phyloP scores from a whole-genome alignment of 495 filamentous ascomycete species.

The Aspergillus bridgeri region DNA sequence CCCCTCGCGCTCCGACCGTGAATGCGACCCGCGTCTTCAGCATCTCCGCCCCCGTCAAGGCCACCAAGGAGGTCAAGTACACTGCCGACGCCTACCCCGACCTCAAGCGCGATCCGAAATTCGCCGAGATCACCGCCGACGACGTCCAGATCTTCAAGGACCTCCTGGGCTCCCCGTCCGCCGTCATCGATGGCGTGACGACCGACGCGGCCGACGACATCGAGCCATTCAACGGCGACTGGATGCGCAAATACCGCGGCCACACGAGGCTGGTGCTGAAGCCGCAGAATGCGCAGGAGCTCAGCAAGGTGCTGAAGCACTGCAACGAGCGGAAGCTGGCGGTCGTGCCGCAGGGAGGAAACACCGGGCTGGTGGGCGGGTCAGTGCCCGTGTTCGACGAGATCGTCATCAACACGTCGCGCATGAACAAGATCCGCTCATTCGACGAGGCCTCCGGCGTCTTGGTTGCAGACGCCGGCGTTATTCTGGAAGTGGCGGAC shows the following conservation, averaged over 20 bases:
- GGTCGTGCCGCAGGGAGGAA: slow-evolving; percentile 96
- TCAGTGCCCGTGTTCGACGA: slow-evolving; percentile 96
- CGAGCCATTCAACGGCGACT: slow-evolving; percentile 92
- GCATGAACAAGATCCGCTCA: slow-evolving; percentile 84
- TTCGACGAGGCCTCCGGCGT: slow-evolving; percentile 94
- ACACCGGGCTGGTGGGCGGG: slow-evolving; percentile 91
- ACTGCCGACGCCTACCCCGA: slow-evolving; percentile 84
- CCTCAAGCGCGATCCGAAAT: slow-evolving; percentile 72
- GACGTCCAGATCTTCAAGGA: slow-evolving; percentile 78
- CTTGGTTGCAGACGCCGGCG: slow-evolving; percentile 84
- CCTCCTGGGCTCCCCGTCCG: slow-evolving; percentile 69
- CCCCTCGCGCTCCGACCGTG: slow-evolving; percentile 20
- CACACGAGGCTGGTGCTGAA: slow-evolving; percentile 85
- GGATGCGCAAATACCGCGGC: slow-evolving; percentile 98
- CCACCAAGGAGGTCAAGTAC: slow-evolving; percentile 58
- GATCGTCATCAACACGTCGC: slow-evolving; percentile 84
- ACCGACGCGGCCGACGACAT: slow-evolving; percentile 71
- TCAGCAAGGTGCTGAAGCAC: slow-evolving; percentile 84
- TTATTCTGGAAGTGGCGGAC: slow-evolving; percentile 86
- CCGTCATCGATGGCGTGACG: slow-evolving; percentile 80
- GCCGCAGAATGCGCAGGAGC: slow-evolving; percentile 74
- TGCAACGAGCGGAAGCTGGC: slow-evolving; percentile 89
- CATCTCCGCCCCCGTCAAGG: slow-evolving; percentile 27
- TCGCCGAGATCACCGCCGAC: slow-evolving; percentile 61
- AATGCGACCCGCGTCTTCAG: slow-evolving; percentile 33